These are phyloP conservation scores for Jaenimonas drosophilae DNA, from an alignment of 208 protist species.

Conservation along the genomic window DNA sequence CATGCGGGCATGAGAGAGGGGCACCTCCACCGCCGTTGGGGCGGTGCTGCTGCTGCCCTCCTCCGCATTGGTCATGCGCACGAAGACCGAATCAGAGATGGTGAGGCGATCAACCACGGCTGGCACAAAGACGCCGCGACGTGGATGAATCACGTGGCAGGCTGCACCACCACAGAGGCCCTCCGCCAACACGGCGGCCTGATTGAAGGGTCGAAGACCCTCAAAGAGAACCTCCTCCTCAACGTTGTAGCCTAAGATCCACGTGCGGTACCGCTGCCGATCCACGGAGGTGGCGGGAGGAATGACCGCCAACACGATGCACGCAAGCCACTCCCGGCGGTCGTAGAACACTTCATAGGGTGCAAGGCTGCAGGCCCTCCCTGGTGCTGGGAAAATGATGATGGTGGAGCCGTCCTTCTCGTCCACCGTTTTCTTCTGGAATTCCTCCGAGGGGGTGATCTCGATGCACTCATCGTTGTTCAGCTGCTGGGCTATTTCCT, in stretches of 20 bases:
- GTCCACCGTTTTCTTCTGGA: no score
- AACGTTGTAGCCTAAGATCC: constrained; percentile 66
- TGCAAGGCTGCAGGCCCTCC: constrained; percentile 8
- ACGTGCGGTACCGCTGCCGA: constrained; percentile 38
- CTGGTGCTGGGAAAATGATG: constrained; percentile 1
- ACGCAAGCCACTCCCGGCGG: constrained; percentile 52
- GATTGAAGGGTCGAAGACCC: constrained; percentile 42
- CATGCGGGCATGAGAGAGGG: constrained; percentile 50
- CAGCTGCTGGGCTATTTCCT: no score
- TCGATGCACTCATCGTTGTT: no score
- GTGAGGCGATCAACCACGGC: constrained; percentile 60
- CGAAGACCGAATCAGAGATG: constrained; percentile 46
- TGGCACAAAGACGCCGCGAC: constrained; percentile 17
- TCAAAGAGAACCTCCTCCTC: constrained; percentile 52
- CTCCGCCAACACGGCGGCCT: constrained; percentile 8
- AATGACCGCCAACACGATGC: constrained; percentile 47
- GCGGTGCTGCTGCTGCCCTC: neutral
- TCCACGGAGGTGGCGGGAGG: constrained; percentile 27
- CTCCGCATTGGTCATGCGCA: constrained; percentile 5
- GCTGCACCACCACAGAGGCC: constrained; percentile 27
- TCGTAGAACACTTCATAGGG: constrained; percentile 73
- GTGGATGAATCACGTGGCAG: constrained; percentile 61
- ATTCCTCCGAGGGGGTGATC: no score
- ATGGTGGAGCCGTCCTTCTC: constrained; percentile 3
- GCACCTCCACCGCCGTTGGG: constrained; percentile 18